Percentiles rank a stretch among this genome's conserved stretches.
phyloP scores from a whole-genome alignment of 176 grass and related monocot species.

The sorghum (Sorghum bicolor) region Sorghum_bicolor_NCBIv3 NC_012872.2:11743501-11744000 shows the following conservation, averaged over 20 bases:
- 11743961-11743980: constrained; percentile 16
- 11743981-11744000: constrained; percentile 45
- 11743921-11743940: constrained; percentile 81
- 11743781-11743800: constrained; percentile 74
- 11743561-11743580: background rate
- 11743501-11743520: background rate
- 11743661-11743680: background rate
- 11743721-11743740: constrained; percentile 47
- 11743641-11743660: constrained; percentile 15
- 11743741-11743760: constrained; percentile 63
- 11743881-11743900: constrained; percentile 89
- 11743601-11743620: background rate
- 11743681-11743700: background rate
- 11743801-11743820: constrained; percentile 77
- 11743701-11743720: background rate
- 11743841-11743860: constrained; percentile 40
- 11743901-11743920: constrained; percentile 58
- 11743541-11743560: background rate
- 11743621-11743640: background rate
- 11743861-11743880: constrained; percentile 88
- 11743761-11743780: constrained; percentile 90
- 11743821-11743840: constrained; percentile 91
- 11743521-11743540: background rate
- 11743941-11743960: constrained; percentile 34
- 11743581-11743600: background rate